Percentiles rank a stretch among this genome's conserved stretches.
phyloP scores from a whole-genome alignment of 768 basidiomycete genomes.

The Mycena chlorophos region DNA sequence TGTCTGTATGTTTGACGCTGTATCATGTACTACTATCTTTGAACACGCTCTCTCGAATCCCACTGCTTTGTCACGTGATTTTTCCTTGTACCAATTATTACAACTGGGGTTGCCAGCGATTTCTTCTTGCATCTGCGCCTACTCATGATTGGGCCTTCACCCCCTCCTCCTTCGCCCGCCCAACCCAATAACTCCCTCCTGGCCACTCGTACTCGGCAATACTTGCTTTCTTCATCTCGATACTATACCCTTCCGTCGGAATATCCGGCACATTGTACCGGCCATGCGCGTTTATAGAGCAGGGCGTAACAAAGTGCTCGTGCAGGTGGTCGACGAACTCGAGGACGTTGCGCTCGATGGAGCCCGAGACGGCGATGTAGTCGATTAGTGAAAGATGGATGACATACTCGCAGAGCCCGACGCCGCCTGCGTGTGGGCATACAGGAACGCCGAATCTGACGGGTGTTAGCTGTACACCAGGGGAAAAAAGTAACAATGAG shows the following conservation, averaged over 20 bases:
- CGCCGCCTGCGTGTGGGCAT: constrained; percentile 93
- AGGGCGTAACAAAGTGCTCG: constrained; percentile 88
- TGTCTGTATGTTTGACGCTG: too few species aligned
- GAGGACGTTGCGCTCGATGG: constrained; percentile 92
- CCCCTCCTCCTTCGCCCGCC: constrained; percentile 19
- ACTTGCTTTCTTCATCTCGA: constrained; percentile 83
- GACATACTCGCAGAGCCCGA: constrained; percentile 90
- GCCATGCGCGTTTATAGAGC: constrained; percentile 81
- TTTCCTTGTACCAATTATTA: too few species aligned
- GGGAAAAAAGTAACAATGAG: neutral
- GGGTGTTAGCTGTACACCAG: neutral
- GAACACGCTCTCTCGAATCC: too few species aligned
- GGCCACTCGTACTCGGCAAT: constrained; percentile 88
- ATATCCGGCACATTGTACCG: constrained; percentile 85
- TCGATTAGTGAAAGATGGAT: constrained; percentile 91
- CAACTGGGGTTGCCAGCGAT: too few species aligned
- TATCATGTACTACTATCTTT: too few species aligned
- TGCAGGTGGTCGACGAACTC: constrained; percentile 91
- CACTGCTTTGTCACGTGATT: too few species aligned
- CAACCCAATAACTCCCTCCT: constrained; percentile 77
- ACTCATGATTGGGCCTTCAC: too few species aligned
- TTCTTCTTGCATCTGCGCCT: too few species aligned
- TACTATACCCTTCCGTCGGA: constrained; percentile 82
- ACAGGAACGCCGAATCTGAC: constrained; percentile 78
- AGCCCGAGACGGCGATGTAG: constrained; percentile 87